phyloP scores from a whole-genome alignment of 306 rosid genomes.

The Arachis stenosperma region DNA sequence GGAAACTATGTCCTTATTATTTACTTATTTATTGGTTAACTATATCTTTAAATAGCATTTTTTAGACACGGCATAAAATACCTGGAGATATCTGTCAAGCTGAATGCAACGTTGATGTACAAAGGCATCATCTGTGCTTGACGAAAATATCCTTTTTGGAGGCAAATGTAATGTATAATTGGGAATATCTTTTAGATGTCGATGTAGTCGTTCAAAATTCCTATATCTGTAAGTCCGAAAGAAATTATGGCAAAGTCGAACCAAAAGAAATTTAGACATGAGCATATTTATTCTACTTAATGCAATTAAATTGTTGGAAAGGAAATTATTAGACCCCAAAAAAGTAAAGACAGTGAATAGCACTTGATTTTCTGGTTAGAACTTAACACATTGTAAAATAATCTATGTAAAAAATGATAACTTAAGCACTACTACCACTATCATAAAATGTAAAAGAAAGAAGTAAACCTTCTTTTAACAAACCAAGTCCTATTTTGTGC shows the following conservation, averaged over 20 bases:
- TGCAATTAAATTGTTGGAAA: slow-evolving; percentile 26
- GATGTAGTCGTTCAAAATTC: slow-evolving; percentile 93
- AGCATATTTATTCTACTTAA: slow-evolving; percentile 19
- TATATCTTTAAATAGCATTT: not conserved
- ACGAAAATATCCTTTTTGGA: slow-evolving; percentile 97
- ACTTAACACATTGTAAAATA: not conserved
- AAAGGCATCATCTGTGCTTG: slow-evolving; percentile 97
- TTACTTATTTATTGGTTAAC: no score
- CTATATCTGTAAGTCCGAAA: slow-evolving; percentile 71
- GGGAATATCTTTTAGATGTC: slow-evolving; percentile 92
- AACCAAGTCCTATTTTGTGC: slow-evolving; percentile 86
- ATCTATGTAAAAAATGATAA: slow-evolving; percentile 12
- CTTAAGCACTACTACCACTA: slow-evolving; percentile 20
- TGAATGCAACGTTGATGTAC: slow-evolving; percentile 98
- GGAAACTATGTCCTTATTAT: not conserved
- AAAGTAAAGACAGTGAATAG: slow-evolving; percentile 1
- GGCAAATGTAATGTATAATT: slow-evolving; percentile 86
- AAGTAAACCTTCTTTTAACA: slow-evolving; percentile 87
- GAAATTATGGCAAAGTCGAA: slow-evolving; percentile 23
- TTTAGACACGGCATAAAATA: slow-evolving; percentile 40
- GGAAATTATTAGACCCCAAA: not conserved
- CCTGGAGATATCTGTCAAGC: slow-evolving; percentile 95
- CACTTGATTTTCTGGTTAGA: slow-evolving; percentile 30
- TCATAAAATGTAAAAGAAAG: slow-evolving; percentile 35
- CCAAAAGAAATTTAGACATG: slow-evolving; percentile 33